Evolutionary conservation across 169 alveolate species (phyloP).

Genomic region (Amoebophrya sp.): DNA sequence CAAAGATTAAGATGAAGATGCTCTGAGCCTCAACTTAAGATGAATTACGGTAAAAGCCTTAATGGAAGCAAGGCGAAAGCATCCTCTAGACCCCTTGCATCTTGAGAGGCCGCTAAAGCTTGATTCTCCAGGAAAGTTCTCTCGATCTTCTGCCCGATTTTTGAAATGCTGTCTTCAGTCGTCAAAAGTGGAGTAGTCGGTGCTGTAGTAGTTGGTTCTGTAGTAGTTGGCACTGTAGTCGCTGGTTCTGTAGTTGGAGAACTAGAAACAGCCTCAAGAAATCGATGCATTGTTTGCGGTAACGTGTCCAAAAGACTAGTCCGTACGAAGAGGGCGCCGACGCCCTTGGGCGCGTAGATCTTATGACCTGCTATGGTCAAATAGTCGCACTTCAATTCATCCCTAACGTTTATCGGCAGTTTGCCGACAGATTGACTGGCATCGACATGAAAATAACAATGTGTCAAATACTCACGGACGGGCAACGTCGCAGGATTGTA

Average conservation of each 20-base stretch:
- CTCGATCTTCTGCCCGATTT: too few relatives aligned
- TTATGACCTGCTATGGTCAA: neutral
- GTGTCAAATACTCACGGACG: neutral
- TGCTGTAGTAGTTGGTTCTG: too few relatives aligned
- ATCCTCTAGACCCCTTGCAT: neutral
- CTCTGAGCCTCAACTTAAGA: too few relatives aligned
- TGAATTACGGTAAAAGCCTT: too few relatives aligned
- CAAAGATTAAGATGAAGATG: too few relatives aligned
- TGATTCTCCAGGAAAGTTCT: neutral
- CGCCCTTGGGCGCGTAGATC: neutral
- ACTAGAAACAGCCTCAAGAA: too few relatives aligned
- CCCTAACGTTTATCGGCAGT: neutral
- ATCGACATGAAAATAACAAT: neutral
- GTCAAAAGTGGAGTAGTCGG: too few relatives aligned
- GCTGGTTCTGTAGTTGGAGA: too few relatives aligned
- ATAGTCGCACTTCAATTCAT: neutral
- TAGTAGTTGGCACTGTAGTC: too few relatives aligned
- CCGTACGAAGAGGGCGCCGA: neutral
- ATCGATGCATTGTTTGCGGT: too few relatives aligned
- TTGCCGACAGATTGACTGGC: neutral
- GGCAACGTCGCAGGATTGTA: neutral
- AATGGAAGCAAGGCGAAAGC: neutral
- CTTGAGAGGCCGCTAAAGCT: neutral
- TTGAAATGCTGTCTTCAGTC: too few relatives aligned
- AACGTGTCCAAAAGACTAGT: neutral